These are phyloP conservation scores for Drechslerella dactyloides DNA, from an alignment of 2,329 filamentous ascomycete species.

Conservation along the genomic window DNA sequence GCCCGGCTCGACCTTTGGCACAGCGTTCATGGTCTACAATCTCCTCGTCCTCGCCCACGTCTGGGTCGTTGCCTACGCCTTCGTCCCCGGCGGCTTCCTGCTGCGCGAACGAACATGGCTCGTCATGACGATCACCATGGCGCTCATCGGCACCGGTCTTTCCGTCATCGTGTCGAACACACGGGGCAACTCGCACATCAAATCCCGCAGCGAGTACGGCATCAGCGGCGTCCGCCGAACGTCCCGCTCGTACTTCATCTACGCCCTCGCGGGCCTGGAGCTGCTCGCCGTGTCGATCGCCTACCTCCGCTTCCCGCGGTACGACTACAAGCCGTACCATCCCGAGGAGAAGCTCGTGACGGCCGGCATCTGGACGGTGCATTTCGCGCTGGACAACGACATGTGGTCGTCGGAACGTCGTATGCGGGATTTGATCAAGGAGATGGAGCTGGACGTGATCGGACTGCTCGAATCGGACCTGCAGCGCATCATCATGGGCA, in stretches of 20 bases:
- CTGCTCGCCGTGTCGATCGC: constrained; percentile 79
- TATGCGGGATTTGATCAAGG: constrained; percentile 87
- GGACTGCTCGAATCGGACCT: constrained; percentile 92
- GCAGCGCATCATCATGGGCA: constrained; percentile 99
- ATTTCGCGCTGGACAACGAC: constrained; percentile 96
- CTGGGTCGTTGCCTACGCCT: constrained; percentile 98
- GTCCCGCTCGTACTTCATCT: constrained; percentile 71
- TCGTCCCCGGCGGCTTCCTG: constrained; percentile 90
- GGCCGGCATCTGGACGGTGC: constrained; percentile 97
- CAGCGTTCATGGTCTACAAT: constrained; percentile 91
- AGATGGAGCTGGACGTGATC: constrained; percentile 95
- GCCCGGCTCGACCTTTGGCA: constrained; percentile 80
- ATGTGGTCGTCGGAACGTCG: constrained; percentile 98
- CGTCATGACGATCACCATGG: constrained; percentile 87
- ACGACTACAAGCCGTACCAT: constrained; percentile 91
- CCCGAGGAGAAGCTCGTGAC: constrained; percentile 85
- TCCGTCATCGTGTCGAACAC: constrained; percentile 66
- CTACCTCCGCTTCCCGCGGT: constrained; percentile 88
- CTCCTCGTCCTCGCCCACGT: constrained; percentile 95
- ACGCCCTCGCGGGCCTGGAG: constrained; percentile 76
- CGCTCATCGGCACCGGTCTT: constrained; percentile 81
- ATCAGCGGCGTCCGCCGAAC: constrained; percentile 56
- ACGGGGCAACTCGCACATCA: constrained; percentile 34
- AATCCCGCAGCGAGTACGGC: constrained; percentile 51
- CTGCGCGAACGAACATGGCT: constrained; percentile 95